Evolutionary conservation across 352 stramenopile genomes (phyloP).

Genomic region (Globisporangium canariense): DNA sequence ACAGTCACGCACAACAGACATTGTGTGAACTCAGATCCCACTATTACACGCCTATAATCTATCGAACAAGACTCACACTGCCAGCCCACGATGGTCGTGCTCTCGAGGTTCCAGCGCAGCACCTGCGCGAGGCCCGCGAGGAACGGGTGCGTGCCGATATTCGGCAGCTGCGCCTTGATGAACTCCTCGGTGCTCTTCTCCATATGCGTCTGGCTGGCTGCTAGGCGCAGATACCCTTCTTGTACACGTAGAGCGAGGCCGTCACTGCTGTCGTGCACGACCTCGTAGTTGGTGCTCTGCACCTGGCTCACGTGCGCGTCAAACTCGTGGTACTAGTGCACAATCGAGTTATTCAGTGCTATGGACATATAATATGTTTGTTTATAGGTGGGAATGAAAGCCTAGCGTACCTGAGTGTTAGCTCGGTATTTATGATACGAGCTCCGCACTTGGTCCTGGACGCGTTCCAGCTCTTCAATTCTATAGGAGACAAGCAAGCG

Average conservation of each 20-base stretch:
- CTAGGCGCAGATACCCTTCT: constrained; percentile 42
- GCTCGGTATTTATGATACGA: constrained; percentile 53
- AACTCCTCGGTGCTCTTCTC: constrained; percentile 42
- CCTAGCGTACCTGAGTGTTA: constrained; percentile 28
- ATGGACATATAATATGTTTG: not conserved
- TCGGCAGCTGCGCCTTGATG: constrained; percentile 35
- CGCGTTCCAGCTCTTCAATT: constrained; percentile 48
- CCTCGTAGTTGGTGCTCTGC: constrained; percentile 59
- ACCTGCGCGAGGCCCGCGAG: constrained; percentile 50
- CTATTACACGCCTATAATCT: no score
- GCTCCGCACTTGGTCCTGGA: constrained; percentile 66
- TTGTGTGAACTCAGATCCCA: not conserved
- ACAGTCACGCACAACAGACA: not conserved
- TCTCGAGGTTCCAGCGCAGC: constrained; percentile 63
- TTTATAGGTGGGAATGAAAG: not conserved
- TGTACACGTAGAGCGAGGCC: constrained; percentile 36
- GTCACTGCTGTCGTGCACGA: constrained; percentile 22
- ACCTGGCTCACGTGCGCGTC: constrained; percentile 27
- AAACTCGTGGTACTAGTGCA: constrained; percentile 52
- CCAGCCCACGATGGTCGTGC: constrained; percentile 63
- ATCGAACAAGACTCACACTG: constrained; percentile 33
- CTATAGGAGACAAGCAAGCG: constrained; percentile 20
- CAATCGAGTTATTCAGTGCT: not conserved
- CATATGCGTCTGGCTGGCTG: constrained; percentile 32
- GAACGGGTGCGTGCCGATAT: constrained; percentile 70